Conservation (phyloP, 2,329 filamentous ascomycete genomes). For the Aspergillus aculeatinus region DNA sequence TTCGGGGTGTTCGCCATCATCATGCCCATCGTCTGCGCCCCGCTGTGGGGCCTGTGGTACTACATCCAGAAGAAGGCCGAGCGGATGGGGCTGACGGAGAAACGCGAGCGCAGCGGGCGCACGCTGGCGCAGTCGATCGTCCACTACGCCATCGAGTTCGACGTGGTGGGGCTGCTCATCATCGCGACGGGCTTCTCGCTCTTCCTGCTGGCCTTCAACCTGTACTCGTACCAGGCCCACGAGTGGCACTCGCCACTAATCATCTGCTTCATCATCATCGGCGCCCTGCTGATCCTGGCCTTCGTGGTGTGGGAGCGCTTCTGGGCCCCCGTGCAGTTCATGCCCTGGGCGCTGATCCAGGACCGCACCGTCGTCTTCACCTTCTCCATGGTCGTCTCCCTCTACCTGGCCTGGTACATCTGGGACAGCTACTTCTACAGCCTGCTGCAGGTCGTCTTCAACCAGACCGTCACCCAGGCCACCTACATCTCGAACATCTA, state of each 20-base stretch:
- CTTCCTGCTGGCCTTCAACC: constrained; percentile 64
- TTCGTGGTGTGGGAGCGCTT: constrained; percentile 59
- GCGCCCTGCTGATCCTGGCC: constrained; percentile 51
- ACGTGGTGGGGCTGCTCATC: constrained; percentile 37
- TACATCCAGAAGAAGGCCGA: constrained; percentile 60
- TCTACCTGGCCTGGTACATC: constrained; percentile 52
- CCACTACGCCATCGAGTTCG: constrained; percentile 63
- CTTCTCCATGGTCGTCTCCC: constrained; percentile 48
- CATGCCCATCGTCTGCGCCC: constrained; percentile 55
- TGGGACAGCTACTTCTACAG: constrained; percentile 57
- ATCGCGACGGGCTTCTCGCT: constrained; percentile 60
- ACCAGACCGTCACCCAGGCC: constrained; percentile 43
- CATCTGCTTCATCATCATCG: constrained; percentile 54
- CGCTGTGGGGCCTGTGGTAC: constrained; percentile 57
- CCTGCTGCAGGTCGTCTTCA: constrained; percentile 56
- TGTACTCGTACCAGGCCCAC: constrained; percentile 42
- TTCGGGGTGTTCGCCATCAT: constrained; percentile 64
- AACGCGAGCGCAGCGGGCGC: constrained; percentile 43
- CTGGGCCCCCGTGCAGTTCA: constrained; percentile 53
- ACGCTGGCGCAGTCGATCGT: constrained; percentile 48
- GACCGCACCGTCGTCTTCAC: constrained; percentile 54
- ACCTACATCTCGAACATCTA: constrained; percentile 53
- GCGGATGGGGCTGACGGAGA: constrained; percentile 52
- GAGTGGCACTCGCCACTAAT: constrained; percentile 48
- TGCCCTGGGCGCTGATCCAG: constrained; percentile 54